These are phyloP conservation scores for Colletotrichum shisoi DNA, from an alignment of 2,329 filamentous ascomycete genomes.

Conservation along the genomic window DNA sequence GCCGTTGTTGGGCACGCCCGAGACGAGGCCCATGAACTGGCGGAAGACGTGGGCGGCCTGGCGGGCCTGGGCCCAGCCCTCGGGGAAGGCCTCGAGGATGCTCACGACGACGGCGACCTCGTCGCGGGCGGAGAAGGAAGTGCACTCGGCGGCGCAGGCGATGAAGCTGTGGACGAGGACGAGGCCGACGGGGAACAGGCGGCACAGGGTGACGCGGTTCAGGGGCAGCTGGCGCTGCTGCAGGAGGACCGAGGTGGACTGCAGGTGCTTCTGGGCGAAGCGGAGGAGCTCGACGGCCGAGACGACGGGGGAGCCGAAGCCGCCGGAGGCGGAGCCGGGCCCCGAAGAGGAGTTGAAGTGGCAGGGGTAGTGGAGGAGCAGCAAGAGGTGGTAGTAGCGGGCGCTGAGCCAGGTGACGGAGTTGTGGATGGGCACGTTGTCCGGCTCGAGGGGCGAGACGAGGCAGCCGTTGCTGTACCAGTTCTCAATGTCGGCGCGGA, in stretches of 20 bases:
- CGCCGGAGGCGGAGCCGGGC: too few species aligned
- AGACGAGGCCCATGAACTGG: slow-evolving; percentile 44
- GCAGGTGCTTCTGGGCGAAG: slow-evolving; percentile 54
- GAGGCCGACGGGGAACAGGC: slow-evolving; percentile 51
- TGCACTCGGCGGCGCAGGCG: slow-evolving; percentile 43
- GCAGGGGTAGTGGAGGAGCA: slow-evolving; percentile 55
- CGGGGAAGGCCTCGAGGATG: slow-evolving; percentile 52
- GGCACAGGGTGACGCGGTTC: slow-evolving; percentile 54
- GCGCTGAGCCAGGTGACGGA: slow-evolving; percentile 55
- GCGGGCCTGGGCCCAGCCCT: slow-evolving; percentile 48
- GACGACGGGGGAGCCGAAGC: slow-evolving; percentile 42
- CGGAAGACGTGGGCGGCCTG: slow-evolving; percentile 49
- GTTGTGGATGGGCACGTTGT: slow-evolving; percentile 56
- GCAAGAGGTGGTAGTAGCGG: slow-evolving; percentile 55
- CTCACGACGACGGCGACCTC: slow-evolving; percentile 48
- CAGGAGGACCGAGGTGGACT: slow-evolving; percentile 52
- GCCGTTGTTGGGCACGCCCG: slow-evolving; percentile 39
- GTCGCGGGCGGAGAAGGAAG: slow-evolving; percentile 47
- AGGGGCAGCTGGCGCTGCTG: slow-evolving; percentile 55
- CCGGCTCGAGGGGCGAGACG: slow-evolving; percentile 53
- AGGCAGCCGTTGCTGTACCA: slow-evolving; percentile 58
- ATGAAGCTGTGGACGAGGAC: slow-evolving; percentile 52
- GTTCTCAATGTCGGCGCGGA: slow-evolving; percentile 56
- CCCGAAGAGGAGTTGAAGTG: slow-evolving; percentile 48
- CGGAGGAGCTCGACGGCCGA: slow-evolving; percentile 49